Percentiles rank a stretch among this genome's conserved stretches.
Conservation (phyloP, 352 stramenopile species). For the Pythium graminicola region DNA sequence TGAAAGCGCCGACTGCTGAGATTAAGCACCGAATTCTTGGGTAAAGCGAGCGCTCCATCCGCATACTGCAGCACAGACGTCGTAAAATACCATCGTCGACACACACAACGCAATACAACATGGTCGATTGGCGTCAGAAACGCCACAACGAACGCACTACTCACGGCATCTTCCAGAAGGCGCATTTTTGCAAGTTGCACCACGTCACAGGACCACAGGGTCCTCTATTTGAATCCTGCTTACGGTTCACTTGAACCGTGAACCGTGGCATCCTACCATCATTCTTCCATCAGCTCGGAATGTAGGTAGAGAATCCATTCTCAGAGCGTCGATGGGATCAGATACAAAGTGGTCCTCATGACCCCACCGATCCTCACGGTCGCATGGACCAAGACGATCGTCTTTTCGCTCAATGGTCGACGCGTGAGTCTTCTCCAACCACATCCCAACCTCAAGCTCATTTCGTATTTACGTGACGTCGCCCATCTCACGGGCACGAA, state of each 20-base stretch:
- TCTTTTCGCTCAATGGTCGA: conserved; percentile 21
- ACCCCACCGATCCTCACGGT: conserved; percentile 16
- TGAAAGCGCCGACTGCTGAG: conserved; percentile 44
- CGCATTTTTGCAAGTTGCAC: not conserved
- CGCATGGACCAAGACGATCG: conserved; percentile 12
- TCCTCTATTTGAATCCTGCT: conserved; percentile 1
- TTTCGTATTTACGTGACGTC: conserved; percentile 77
- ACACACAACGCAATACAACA: conserved; percentile 37
- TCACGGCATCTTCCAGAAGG: conserved; percentile 7
- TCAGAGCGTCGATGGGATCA: too few relatives aligned
- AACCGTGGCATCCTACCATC: conserved; percentile 5
- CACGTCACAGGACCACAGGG: conserved; percentile 3
- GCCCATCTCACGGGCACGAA: conserved; percentile 77
- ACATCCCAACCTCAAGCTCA: conserved; percentile 66
- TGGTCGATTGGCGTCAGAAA: conserved; percentile 45
- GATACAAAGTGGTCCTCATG: conserved; percentile 1
- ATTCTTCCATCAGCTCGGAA: conserved; percentile 10
- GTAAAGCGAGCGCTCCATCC: conserved; percentile 22
- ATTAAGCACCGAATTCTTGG: conserved; percentile 48
- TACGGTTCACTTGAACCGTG: conserved; percentile 3
- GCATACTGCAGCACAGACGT: conserved; percentile 39
- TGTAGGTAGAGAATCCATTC: not conserved
- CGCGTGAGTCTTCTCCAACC: conserved; percentile 13
- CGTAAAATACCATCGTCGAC: conserved; percentile 50
- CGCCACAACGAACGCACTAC: conserved; percentile 4